Base-by-base conservation (phyloP, 2,329 filamentous ascomycete species). In the Camillea tinctor region DNA sequence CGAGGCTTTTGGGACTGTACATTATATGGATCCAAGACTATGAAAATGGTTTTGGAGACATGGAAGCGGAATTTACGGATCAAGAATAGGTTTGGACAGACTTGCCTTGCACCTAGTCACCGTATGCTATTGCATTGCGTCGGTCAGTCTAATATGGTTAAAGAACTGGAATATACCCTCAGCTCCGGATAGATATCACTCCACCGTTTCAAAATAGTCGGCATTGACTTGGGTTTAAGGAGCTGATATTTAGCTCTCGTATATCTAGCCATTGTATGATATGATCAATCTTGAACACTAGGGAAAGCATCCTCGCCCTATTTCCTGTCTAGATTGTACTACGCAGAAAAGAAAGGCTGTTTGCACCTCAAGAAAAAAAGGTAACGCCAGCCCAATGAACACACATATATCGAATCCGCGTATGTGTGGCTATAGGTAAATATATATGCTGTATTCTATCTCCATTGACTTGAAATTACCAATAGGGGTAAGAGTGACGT, bases 111-210 rank as follows among this genome's bases (percentile, higher is more conserved):
- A 48, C 54, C 21, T 22, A 55, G 44, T 24, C 4, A 44, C n/a
- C 13, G 23, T 60, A 55, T 60, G 59, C n/a, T 44, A 56, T 59
- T 53, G 56, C 40, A 57, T 60, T 22, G 55, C 55, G n/a, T 36
- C 54, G 56, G 58, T 52, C 56, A 50, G 22, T 7, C 44, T n/a
- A 40, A 49, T 13, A 48, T 57, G 53, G 60, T 40, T 30, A 11
- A 30, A 57, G 56, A 60, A 62, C 61, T 56, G 49, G 61, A 58
- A 53, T 60, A 61, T 60, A 60, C 58, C 50, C 60, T 64, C 62
- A 62, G 52, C 11, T 58, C 49, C 49, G 50, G 9, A 15, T 44
- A 44, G 9, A 15, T 13, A 17, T 17, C 36, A 5, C 36, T 44
- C 6, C 17, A 44, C 36, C 11, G n/a, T 44, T 17, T 11, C 6